Evolutionary conservation across 371 early-diverging fungal genomes (phyloP).

Genomic region (Basidiobolus meristosporus): DNA sequence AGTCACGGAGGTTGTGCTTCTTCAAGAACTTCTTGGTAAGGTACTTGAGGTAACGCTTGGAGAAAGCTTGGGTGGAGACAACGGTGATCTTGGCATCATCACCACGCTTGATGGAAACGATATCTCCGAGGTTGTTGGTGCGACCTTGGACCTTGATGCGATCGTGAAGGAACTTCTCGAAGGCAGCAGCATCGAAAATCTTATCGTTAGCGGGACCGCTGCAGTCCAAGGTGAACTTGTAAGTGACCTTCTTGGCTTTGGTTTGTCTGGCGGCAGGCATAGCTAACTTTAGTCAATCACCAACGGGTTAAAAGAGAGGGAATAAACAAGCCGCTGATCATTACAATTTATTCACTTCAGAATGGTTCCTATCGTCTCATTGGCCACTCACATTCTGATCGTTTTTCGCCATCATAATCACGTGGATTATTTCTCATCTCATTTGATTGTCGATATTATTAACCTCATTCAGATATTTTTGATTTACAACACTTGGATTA

Average conservation of each 20-base stretch:
- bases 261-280: too few species aligned
- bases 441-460: too few species aligned
- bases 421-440: too few species aligned
- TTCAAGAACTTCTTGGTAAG: conserved; percentile 98
- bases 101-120: conserved; percentile 66
- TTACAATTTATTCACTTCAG: too few species aligned
- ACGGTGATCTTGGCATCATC: conserved; percentile 57
- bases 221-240: conserved; percentile 84
- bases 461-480: too few species aligned
- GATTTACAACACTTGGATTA: too few species aligned
- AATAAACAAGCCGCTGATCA: too few species aligned
- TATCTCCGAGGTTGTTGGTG: conserved; percentile 86
- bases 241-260: conserved; percentile 15
- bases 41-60: conserved; percentile 99
- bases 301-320: too few species aligned
- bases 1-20: conserved; percentile 97
- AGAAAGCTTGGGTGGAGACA: conserved; percentile 58
- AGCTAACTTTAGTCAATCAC: too few species aligned
- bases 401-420: too few species aligned
- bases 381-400: too few species aligned
- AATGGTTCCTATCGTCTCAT: too few species aligned
- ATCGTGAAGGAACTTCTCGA: conserved; percentile 95
- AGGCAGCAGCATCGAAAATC: conserved; percentile 92
- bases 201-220: conserved; percentile 85
- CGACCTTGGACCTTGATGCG: conserved; percentile 95